These are phyloP conservation scores for Solanum chilense DNA, from an alignment of 257 asterid genomes.

Conservation along the genomic window DNA sequence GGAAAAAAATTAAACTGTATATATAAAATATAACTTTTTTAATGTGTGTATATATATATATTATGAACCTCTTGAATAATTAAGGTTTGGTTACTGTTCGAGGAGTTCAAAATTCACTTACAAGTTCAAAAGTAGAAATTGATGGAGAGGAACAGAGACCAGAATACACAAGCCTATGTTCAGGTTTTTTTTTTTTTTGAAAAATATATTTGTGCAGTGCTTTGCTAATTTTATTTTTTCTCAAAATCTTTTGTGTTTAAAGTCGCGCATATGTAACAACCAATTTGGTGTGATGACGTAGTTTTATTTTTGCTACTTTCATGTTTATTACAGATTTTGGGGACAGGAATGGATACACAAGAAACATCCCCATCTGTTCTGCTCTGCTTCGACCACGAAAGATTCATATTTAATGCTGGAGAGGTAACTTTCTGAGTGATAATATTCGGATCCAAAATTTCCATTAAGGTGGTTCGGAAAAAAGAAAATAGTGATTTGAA, in stretches of 20 bases:
- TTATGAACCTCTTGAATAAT: too few species aligned
- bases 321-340: constrained; percentile 60
- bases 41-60: too few species aligned
- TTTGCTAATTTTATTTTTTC: background rate
- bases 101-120: too few species aligned
- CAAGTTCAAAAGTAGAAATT: background rate
- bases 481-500: too few species aligned
- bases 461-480: too few species aligned
- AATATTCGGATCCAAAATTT: background rate
- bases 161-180: background rate
- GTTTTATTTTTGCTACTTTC: background rate
- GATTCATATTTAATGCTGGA: constrained; percentile 92
- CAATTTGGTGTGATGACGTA: background rate
- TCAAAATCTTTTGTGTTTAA: too few species aligned
- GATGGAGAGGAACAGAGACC: background rate
- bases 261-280: background rate
- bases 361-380: constrained; percentile 92
- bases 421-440: constrained; percentile 34
- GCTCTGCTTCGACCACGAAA: constrained; percentile 81
- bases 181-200: background rate
- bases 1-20: too few species aligned
- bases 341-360: constrained; percentile 99
- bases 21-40: too few species aligned
- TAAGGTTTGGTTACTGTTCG: too few species aligned
- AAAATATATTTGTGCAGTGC: background rate